Base-by-base conservation (phyloP, 768 basidiomycete species). In the Boletus barrowsii region DNA sequence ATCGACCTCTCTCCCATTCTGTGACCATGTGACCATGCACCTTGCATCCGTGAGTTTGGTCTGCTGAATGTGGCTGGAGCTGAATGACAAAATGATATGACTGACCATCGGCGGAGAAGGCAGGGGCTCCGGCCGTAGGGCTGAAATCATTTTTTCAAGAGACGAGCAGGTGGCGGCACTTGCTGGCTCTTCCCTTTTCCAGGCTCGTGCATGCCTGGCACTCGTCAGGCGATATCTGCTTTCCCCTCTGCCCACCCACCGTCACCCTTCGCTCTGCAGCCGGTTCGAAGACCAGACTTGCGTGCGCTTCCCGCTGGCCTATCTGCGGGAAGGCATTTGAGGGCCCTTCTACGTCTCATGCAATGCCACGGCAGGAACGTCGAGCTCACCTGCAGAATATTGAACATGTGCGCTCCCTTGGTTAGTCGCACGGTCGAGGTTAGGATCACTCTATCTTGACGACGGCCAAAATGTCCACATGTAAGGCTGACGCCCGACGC, bases 1-100 rank as follows among this genome's bases (percentile, higher is more conserved):
- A 58, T 52, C 40, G 40, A 8, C 11, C 17, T 18, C 4, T 43
- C 56, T 59, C 51, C 47, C 52, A 49, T 54, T 29, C 20, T 33
- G 29, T 46, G 4, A 20, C n/a, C 49, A 22, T 41, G 24, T n/a
- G n/a, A n/a, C n/a, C n/a, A n/a, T 7, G 29, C 48, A 35, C 56
- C 37, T 10, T 35, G 40, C 17, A 1, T 54, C 26, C 11, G 53
- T 55, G 17, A 29, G 26, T 53, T 30, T 14, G 36, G 32, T 29
- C 24, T 6, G 3, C 30, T 17, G 24, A 46, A 20, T 8, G 14
- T 29, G 3, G 11, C 33, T 43, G 40, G 39, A 41, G 22, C 26
- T 29, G 22, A 40, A 51, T 4, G 17, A 37, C 15, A 29, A 22
- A 48, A 47, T n/a, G 44, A 41, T 40, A 39, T 44, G 29, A 5